Conservation (phyloP, 2,329 filamentous ascomycete species). For the Claviceps sp. region DNA sequence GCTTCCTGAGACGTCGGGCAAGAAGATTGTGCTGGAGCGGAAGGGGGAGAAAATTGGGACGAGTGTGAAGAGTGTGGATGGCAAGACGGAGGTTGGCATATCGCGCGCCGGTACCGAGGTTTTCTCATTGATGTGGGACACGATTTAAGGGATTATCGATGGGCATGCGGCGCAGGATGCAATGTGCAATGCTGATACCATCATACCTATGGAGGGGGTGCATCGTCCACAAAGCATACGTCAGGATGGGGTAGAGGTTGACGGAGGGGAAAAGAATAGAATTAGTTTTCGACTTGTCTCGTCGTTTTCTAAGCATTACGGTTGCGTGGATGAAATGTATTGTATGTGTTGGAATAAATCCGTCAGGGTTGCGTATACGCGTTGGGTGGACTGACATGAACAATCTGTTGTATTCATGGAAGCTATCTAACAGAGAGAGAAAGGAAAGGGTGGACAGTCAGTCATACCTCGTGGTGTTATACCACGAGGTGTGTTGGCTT, state of each 20-base stretch:
- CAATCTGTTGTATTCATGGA: too few relatives aligned
- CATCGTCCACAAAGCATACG: not conserved
- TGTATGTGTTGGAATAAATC: too few relatives aligned
- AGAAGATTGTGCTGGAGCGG: constrained; percentile 25
- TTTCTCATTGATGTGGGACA: constrained; percentile 26
- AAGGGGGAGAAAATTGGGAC: constrained; percentile 26
- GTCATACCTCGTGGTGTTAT: too few relatives aligned
- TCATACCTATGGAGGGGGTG: not conserved
- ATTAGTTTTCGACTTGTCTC: too few relatives aligned
- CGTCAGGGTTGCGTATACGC: too few relatives aligned
- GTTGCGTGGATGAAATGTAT: too few relatives aligned
- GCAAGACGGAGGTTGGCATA: constrained; percentile 28
- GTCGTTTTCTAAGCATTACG: too few relatives aligned
- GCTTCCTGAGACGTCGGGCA: constrained; percentile 15
- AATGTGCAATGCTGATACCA: not conserved
- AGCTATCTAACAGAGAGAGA: too few relatives aligned
- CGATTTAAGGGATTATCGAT: not conserved
- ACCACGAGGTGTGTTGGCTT: too few relatives aligned
- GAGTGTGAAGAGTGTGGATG: constrained; percentile 25
- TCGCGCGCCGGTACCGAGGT: constrained; percentile 27
- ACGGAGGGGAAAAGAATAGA: not conserved
- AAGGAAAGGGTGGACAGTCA: too few relatives aligned
- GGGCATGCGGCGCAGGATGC: not conserved
- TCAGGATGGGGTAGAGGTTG: not conserved
- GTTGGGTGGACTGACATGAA: too few relatives aligned